A percentile compares a stretch with the other conserved stretches of the same genome.
Evolutionary conservation across 441 rosid species (phyloP).

Genomic region (Pelargonium fulgidum): DNA sequence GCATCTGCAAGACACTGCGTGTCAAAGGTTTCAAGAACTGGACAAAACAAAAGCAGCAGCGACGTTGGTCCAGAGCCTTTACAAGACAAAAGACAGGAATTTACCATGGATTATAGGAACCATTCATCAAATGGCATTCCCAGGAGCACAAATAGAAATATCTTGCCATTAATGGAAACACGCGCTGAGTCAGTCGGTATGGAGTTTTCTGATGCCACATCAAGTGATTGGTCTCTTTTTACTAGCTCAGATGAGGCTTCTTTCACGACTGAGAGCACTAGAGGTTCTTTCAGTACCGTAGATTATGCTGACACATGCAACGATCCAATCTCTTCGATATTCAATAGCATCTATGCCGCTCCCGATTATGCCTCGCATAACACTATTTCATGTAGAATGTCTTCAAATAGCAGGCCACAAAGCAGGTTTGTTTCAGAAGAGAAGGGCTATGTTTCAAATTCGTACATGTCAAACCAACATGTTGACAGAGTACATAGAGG

Average conservation of each 20-base stretch:
- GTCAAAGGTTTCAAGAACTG: conserved; percentile 32
- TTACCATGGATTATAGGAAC: conserved; percentile 13
- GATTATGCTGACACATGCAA: conserved; percentile 56
- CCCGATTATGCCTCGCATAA: conserved; percentile 36
- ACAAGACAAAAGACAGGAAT: conserved; percentile 23
- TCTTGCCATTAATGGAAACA: too few relatives aligned
- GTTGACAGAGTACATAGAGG: conserved; percentile 15
- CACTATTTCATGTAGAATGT: conserved; percentile 50
- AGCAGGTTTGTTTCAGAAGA: conserved; percentile 47
- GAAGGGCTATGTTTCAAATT: conserved; percentile 40
- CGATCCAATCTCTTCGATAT: conserved; percentile 50
- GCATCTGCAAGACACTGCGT: conserved; percentile 25
- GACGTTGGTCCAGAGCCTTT: conserved; percentile 22
- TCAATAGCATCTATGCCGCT: conserved; percentile 36
- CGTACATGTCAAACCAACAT: conserved; percentile 29
- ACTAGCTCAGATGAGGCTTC: conserved; percentile 90
- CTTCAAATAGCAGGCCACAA: conserved; percentile 39
- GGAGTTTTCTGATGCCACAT: conserved; percentile 54
- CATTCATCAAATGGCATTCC: conserved; percentile 17
- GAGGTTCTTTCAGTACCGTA: conserved; percentile 72
- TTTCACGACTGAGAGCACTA: conserved; percentile 78
- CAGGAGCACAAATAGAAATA: conserved; percentile 23
- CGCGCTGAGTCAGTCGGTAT: conserved; percentile 13
- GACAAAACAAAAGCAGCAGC: conserved; percentile 34
- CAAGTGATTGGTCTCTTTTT: conserved; percentile 80